phyloP scores from a whole-genome alignment of 2,329 filamentous ascomycete species.

The Whalleya microplaca region DNA sequence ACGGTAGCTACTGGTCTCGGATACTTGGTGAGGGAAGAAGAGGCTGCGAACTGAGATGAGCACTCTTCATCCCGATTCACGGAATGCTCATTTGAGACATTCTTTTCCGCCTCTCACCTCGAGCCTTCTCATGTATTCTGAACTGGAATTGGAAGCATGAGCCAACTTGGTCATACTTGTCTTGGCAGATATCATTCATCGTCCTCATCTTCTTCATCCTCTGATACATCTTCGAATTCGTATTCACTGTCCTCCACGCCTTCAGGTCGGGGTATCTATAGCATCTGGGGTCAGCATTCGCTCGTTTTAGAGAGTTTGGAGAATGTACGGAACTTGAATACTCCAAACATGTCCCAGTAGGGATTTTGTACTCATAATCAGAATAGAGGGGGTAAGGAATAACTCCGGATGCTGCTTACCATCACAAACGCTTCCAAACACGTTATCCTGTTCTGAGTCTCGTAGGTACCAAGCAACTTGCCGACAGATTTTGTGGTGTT shows the following conservation, averaged over 20 bases:
- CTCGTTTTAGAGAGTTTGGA: not conserved
- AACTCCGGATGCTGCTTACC: conserved; percentile 35
- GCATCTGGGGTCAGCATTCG: not conserved
- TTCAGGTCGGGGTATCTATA: conserved; percentile 60
- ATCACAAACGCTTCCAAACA: conserved; percentile 87
- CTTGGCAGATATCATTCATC: conserved; percentile 11
- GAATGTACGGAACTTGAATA: not conserved
- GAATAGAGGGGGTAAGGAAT: not conserved
- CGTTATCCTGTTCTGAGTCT: conserved; percentile 87
- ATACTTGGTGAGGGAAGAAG: not conserved
- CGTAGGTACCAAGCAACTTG: conserved; percentile 73
- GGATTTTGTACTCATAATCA: not conserved
- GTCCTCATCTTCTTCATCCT: conserved; percentile 24
- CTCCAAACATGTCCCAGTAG: not conserved
- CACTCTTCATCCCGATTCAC: not conserved
- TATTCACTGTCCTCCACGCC: conserved; percentile 62
- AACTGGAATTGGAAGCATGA: conserved; percentile 1
- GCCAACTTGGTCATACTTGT: not conserved
- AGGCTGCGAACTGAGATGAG: not conserved
- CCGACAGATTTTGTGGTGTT: conserved; percentile 53
- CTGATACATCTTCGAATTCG: conserved; percentile 29
- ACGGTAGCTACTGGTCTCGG: not conserved
- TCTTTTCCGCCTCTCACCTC: not conserved
- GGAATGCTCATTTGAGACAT: not conserved
- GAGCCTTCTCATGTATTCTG: not conserved